Evolutionary conservation across 1,284 basidiomycete species (phyloP).

Genomic region (Neolentinus lepideus): DNA sequence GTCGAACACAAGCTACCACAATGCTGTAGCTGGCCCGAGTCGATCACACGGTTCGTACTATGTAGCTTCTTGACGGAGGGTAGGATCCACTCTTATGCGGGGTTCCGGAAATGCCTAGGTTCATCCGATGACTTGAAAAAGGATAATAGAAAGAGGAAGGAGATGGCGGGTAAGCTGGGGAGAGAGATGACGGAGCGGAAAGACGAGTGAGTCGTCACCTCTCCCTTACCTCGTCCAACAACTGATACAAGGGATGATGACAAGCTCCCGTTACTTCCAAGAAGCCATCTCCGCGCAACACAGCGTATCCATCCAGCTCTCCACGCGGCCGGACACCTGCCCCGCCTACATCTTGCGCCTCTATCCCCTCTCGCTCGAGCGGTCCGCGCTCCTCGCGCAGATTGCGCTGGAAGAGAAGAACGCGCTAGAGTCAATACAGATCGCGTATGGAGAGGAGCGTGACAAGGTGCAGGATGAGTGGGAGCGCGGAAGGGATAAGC

Average conservation of each 20-base stretch:
- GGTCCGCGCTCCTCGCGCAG: constrained; percentile 62
- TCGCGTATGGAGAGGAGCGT: constrained; percentile 70
- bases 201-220: constrained; percentile 53
- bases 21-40: constrained; percentile 29
- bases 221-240: constrained; percentile 10
- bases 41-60: constrained; percentile 28
- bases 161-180: constrained; percentile 56
- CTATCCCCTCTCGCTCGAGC: constrained; percentile 65
- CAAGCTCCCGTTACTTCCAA: constrained; percentile 39
- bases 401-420: constrained; percentile 58
- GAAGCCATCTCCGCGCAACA: constrained; percentile 52
- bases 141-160: constrained; percentile 58
- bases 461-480: constrained; percentile 74
- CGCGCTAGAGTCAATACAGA: constrained; percentile 51
- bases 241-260: constrained; percentile 16
- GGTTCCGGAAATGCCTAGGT: constrained; percentile 24
- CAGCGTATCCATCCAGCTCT: constrained; percentile 46
- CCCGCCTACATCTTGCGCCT: constrained; percentile 61
- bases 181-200: constrained; percentile 66
- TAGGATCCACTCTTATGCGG: constrained; percentile 7
- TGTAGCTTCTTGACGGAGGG: not conserved
- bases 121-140: constrained; percentile 17
- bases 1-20: constrained; percentile 12
- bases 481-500: constrained; percentile 59
- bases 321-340: constrained; percentile 56